These are phyloP conservation scores for Russula sp. DNA, from an alignment of 768 basidiomycete genomes.

Conservation along the genomic window DNA sequence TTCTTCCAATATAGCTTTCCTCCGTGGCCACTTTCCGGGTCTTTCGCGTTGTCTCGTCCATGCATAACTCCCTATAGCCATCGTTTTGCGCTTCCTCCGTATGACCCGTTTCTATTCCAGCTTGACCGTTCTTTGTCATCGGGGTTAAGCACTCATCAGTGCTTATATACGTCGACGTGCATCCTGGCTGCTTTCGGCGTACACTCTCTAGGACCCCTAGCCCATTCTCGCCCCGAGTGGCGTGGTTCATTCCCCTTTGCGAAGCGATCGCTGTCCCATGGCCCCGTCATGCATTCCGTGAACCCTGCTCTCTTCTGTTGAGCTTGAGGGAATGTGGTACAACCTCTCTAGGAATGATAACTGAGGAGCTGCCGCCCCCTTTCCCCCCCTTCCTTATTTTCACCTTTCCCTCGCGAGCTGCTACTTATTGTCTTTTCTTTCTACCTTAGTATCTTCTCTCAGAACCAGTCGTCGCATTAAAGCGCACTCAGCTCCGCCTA, in stretches of 20 bases:
- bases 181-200: not conserved
- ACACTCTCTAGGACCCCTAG: not conserved
- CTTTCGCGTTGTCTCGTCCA: not conserved
- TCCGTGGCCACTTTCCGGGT: not conserved
- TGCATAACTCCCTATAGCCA: not conserved
- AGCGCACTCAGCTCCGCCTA: slow-evolving; percentile 23
- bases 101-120: not conserved
- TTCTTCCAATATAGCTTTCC: not conserved
- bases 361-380: not conserved
- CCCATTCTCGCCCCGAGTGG: not conserved
- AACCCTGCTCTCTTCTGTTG: not conserved
- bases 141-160: not conserved
- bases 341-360: not conserved
- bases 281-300: not conserved
- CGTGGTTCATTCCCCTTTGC: not conserved
- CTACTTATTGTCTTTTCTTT: not conserved
- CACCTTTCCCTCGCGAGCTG: not conserved
- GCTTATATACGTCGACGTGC: not conserved
- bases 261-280: not conserved
- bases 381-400: not conserved
- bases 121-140: not conserved
- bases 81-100: not conserved
- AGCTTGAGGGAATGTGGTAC: not conserved
- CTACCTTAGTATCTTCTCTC: slow-evolving; percentile 18
- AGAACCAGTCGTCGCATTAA: slow-evolving; percentile 25